Conservation (phyloP, 2,329 filamentous ascomycete genomes). For the Aspergillus ustus region DNA sequence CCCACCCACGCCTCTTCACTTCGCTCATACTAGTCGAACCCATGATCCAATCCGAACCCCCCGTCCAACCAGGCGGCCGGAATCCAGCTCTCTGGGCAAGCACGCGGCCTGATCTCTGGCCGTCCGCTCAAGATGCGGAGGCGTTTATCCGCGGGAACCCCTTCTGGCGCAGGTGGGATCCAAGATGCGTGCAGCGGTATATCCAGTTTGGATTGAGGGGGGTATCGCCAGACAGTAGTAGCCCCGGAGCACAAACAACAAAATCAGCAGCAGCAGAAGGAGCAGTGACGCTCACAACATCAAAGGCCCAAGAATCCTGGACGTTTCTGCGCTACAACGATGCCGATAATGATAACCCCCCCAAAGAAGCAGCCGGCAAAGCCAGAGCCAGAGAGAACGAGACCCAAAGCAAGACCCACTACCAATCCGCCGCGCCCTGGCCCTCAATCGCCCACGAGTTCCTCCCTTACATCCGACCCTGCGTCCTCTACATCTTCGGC, state of each 20-base stretch:
- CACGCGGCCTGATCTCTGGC: not conserved
- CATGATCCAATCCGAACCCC: conserved; percentile 2
- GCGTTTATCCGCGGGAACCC: not conserved
- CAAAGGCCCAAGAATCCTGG: not conserved
- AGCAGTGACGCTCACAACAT: not conserved
- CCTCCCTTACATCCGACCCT: not conserved
- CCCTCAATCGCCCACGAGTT: not conserved
- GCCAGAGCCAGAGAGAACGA: too few species aligned
- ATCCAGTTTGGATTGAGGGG: not conserved
- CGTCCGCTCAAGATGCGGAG: not conserved
- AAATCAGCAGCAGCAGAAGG: too few species aligned
- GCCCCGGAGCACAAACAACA: too few species aligned
- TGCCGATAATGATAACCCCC: not conserved
- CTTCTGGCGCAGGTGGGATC: not conserved
- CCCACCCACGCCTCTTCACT: not conserved
- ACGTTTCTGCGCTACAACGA: not conserved
- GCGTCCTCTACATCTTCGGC: not conserved
- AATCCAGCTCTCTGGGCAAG: not conserved
- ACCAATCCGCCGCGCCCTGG: not conserved
- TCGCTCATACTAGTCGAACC: conserved; percentile 73
- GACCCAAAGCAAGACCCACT: not conserved
- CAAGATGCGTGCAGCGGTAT: not conserved
- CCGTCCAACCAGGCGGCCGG: not conserved
- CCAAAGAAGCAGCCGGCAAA: too few species aligned
- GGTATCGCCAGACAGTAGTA: too few species aligned